Base-by-base conservation (phyloP, 148 eudicot genomes). In the Rheum nobile region DNA sequence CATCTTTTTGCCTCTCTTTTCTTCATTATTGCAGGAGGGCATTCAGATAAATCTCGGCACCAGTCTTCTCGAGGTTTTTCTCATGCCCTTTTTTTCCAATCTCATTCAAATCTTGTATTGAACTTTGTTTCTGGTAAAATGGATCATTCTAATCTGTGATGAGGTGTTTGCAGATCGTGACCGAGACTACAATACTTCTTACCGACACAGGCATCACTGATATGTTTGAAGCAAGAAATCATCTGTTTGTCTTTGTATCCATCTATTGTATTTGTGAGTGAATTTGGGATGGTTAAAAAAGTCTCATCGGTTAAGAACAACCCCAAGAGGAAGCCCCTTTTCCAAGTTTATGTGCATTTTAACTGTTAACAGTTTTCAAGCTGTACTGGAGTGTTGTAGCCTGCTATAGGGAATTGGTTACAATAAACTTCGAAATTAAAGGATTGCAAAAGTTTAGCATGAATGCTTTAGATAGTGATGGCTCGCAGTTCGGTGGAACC, bases 11-110 rank as follows among this genome's bases (percentile, higher is more conserved):
- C 29, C 5, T 48, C 35, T 50, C 8, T 68, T 34, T 24, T 37
- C 74, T 72, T 77, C 39, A 31, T 78, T 38, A 61, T 76, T 83
- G 75, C 84, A 91, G 95, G 94, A 38, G 85, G 82, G 41, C 87
- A 84, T 74, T 50, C 79, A 1, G 98, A 88, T 67, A 93, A 86
- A 80, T 41, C 84, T 34, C 84, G 88, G 75, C 97, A 85, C 79
- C 91, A 87, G 72, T 88, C 92, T 8, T 89, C 97, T 75, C 84
- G 97, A 86, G 98, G 96, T 94, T 83, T 75, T 28, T 71, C 34
- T 65, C 70, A 5, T 34, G 6, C 70, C n/a, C 68, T 13, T 61
- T 57, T 57, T 12, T 57, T 11, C n/a, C n/a, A 4, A 14, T 32
- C 21, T 29, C 6, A 63, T 63, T 63, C 5, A 32, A 29, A 28